Percentiles rank a stretch among this genome's conserved stretches.
These are phyloP conservation scores for Tricholoma flavovirens DNA, from an alignment of 768 basidiomycete genomes.

Conservation along the genomic window DNA sequence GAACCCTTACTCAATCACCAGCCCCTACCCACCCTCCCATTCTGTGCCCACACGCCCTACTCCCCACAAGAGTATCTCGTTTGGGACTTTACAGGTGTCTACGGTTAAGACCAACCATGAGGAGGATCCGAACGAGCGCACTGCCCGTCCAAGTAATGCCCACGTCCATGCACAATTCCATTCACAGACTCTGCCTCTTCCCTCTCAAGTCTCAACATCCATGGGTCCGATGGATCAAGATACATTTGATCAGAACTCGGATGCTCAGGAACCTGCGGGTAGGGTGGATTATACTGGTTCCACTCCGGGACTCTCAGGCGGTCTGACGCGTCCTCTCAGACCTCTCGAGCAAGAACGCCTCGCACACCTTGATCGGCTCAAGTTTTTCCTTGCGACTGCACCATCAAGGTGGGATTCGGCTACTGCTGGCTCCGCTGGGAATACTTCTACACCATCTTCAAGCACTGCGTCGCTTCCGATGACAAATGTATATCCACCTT, in stretches of 20 bases:
- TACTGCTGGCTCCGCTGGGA: slow-evolving; percentile 21
- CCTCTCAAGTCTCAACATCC: slow-evolving; percentile 9
- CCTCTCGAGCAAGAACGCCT: slow-evolving; percentile 63
- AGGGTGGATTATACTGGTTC: slow-evolving; percentile 13
- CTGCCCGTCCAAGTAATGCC: slow-evolving; percentile 44
- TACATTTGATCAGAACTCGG: slow-evolving; percentile 1
- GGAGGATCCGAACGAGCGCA: slow-evolving; percentile 41
- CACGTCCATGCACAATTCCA: slow-evolving; percentile 42
- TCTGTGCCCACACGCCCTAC: slow-evolving; percentile 12
- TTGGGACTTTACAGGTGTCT: slow-evolving; percentile 31
- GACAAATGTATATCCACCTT: slow-evolving; percentile 6
- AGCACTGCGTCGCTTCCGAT: background rate
- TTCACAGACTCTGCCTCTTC: slow-evolving; percentile 17
- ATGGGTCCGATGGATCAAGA: slow-evolving; percentile 9
- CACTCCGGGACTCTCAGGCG: slow-evolving; percentile 30
- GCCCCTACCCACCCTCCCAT: slow-evolving; percentile 14
- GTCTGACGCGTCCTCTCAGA: slow-evolving; percentile 54
- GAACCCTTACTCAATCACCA: slow-evolving; percentile 10
- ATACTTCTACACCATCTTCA: slow-evolving; percentile 20
- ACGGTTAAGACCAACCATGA: slow-evolving; percentile 33
- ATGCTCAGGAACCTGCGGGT: slow-evolving; percentile 2
- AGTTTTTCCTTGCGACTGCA: slow-evolving; percentile 84
- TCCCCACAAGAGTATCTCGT: slow-evolving; percentile 13
- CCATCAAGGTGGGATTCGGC: slow-evolving; percentile 64
- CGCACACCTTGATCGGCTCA: slow-evolving; percentile 75